Percentiles rank a stretch among this genome's conserved stretches.
Conservation (phyloP, 495 filamentous ascomycete genomes). For the Annulohypoxylon maeteangense region DNA sequence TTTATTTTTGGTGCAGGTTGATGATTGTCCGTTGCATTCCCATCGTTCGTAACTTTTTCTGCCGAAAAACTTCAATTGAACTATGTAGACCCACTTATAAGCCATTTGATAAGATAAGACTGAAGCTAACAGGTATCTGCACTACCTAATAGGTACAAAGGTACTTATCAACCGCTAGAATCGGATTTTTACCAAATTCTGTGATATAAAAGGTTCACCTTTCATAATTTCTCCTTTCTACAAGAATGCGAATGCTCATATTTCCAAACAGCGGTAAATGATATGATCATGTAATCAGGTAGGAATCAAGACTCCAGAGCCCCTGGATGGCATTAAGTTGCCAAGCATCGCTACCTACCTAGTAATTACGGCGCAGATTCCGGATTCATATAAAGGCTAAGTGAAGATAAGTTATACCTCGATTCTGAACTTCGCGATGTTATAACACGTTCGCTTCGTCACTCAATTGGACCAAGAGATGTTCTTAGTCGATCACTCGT, state of each 20-base stretch:
- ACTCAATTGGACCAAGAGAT: background rate
- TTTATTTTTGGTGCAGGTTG: background rate
- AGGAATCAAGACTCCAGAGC: background rate
- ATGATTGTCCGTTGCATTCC: background rate
- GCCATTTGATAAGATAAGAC: conserved; percentile 30
- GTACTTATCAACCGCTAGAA: background rate
- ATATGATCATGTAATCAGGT: too few species aligned
- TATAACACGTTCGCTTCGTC: background rate
- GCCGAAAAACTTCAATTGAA: conserved; percentile 35
- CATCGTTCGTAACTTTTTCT: conserved; percentile 22
- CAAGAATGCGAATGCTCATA: background rate
- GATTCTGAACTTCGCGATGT: background rate
- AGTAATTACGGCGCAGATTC: background rate
- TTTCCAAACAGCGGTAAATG: too few species aligned
- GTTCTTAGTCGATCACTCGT: background rate
- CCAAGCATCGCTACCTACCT: conserved; percentile 8
- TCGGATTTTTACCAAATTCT: background rate
- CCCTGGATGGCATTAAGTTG: background rate
- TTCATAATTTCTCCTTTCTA: too few species aligned
- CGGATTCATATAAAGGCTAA: background rate
- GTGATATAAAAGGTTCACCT: background rate
- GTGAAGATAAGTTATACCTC: background rate
- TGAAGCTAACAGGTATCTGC: conserved; percentile 5
- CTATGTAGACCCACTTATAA: conserved; percentile 18
- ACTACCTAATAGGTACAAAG: conserved; percentile 2